These are phyloP conservation scores for Spiraea crenata DNA, from an alignment of 331 rosid species.

Conservation along the genomic window DNA sequence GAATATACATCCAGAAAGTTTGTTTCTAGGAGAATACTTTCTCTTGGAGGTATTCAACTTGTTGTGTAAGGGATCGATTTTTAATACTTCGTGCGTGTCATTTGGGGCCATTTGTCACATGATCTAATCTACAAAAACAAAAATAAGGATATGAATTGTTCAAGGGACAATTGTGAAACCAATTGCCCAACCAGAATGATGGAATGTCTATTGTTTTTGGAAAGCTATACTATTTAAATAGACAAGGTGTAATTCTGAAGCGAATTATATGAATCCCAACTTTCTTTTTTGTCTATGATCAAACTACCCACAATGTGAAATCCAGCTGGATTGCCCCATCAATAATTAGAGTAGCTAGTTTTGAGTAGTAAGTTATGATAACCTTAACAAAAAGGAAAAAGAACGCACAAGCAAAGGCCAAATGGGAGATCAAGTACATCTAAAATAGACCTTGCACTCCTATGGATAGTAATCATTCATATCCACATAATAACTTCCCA, in stretches of 20 bases:
- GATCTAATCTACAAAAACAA: neutral
- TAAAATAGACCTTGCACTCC: too few species aligned
- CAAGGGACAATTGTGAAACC: neutral
- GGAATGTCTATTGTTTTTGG: neutral
- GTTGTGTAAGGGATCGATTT: conserved; percentile 15
- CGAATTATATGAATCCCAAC: neutral
- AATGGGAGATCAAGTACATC: too few species aligned
- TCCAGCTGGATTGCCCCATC: conserved; percentile 1
- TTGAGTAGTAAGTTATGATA: neutral
- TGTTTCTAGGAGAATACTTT: neutral
- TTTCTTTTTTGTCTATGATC: neutral
- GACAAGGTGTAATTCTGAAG: neutral
- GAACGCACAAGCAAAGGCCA: too few species aligned
- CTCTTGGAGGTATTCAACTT: neutral
- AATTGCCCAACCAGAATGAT: neutral
- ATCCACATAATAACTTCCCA: conserved; percentile 50
- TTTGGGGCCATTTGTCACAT: neutral
- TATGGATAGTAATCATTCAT: too few species aligned
- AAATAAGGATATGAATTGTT: neutral
- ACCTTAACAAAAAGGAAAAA: too few species aligned
- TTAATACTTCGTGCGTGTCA: too few species aligned
- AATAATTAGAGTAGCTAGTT: neutral
- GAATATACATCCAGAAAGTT: neutral
- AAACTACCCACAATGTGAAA: neutral
- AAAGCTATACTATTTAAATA: neutral